A percentile compares a stretch with the other conserved stretches of the same genome.
Conservation (phyloP, 345 rosid species). For the Raphanus raphanistrum region DNA sequence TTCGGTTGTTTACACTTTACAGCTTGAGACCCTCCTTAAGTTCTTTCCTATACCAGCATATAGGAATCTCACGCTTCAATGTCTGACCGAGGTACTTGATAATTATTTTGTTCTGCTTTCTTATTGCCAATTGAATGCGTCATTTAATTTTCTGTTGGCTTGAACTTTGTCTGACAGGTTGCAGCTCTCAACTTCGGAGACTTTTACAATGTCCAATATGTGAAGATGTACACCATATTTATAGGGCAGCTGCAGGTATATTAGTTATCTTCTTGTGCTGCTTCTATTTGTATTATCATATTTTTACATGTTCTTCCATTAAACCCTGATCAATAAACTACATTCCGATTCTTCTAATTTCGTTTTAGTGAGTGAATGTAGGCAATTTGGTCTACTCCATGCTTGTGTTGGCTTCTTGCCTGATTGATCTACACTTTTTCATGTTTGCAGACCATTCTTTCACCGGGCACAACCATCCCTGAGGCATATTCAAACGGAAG, state of each 20-base stretch:
- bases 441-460: slow-evolving; percentile 64
- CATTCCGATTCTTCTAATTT: not conserved
- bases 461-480: slow-evolving; percentile 77
- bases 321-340: not conserved
- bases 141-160: slow-evolving; percentile 9
- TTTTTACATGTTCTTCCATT: not conserved
- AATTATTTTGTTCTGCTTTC: slow-evolving; percentile 2
- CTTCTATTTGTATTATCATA: not conserved
- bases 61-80: slow-evolving; percentile 93
- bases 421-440: slow-evolving; percentile 24
- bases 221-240: slow-evolving; percentile 77
- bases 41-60: slow-evolving; percentile 76
- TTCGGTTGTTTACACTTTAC: slow-evolving; percentile 35
- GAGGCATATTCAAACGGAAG: slow-evolving; percentile 88
- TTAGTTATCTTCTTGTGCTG: not conserved
- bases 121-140: not conserved
- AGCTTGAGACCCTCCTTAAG: slow-evolving; percentile 95
- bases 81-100: slow-evolving; percentile 81
- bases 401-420: slow-evolving; percentile 6
- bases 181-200: slow-evolving; percentile 93
- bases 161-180: slow-evolving; percentile 52
- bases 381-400: slow-evolving; percentile 13
- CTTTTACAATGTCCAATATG: slow-evolving; percentile 73
- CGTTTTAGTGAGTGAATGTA: not conserved
- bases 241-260: slow-evolving; percentile 87